Evolutionary conservation across 1,284 basidiomycete species (phyloP).

Genomic region (Veloboletus limbatus): DNA sequence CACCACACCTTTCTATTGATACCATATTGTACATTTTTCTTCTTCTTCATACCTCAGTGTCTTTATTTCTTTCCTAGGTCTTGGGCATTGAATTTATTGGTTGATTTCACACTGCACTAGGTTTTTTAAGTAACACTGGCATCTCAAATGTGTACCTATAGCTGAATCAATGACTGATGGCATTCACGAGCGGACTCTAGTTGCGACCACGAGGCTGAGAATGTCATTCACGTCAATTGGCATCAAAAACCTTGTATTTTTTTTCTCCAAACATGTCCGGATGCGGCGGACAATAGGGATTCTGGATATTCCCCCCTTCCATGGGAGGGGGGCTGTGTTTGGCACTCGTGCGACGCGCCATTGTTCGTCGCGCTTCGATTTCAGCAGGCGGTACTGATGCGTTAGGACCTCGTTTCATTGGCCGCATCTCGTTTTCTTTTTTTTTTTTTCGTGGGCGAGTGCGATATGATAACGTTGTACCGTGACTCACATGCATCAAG

Average conservation of each 20-base stretch:
- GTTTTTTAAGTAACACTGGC: constrained; percentile 14
- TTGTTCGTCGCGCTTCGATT: not conserved
- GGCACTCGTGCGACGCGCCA: too few relatives aligned
- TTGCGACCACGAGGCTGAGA: not conserved
- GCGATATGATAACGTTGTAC: too few relatives aligned
- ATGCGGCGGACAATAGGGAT: constrained; percentile 8
- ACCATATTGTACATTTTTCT: constrained; percentile 7
- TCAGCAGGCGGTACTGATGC: too few relatives aligned
- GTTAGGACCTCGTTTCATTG: too few relatives aligned
- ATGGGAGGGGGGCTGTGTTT: too few relatives aligned
- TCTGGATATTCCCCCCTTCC: too few relatives aligned
- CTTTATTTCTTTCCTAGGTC: not conserved
- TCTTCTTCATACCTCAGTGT: not conserved
- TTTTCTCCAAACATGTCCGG: not conserved
- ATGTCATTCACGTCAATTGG: not conserved
- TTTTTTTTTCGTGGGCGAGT: too few relatives aligned
- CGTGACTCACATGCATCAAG: too few relatives aligned
- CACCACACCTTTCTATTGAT: not conserved
- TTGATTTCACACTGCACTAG: constrained; percentile 9
- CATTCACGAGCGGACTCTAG: too few relatives aligned
- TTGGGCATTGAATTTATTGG: constrained; percentile 1
- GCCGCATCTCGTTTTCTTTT: too few relatives aligned
- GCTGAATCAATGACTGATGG: too few relatives aligned
- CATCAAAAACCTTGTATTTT: not conserved
- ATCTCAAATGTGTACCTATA: too few relatives aligned